These are phyloP conservation scores for Recurvomyces mirabilis DNA, from an alignment of 495 filamentous ascomycete genomes.

Conservation along the genomic window DNA sequence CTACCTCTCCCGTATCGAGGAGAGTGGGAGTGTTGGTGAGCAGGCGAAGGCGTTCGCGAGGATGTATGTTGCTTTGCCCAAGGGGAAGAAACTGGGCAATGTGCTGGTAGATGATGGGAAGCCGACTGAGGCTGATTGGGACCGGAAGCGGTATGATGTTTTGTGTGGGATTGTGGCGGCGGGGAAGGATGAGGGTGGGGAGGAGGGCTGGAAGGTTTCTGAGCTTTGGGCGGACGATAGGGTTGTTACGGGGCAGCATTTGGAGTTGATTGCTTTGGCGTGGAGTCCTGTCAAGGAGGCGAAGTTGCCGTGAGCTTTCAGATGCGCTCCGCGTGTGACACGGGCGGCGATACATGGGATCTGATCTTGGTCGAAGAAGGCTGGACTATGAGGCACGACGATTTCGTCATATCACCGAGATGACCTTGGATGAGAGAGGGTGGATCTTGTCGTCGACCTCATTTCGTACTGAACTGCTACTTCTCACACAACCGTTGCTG, in stretches of 20 bases:
- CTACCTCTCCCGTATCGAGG: slow-evolving; percentile 1
- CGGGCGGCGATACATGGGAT: too few species aligned
- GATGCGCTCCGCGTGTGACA: too few species aligned
- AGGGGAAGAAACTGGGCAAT: slow-evolving; percentile 14
- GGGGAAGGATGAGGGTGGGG: slow-evolving; percentile 6
- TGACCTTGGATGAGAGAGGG: too few species aligned
- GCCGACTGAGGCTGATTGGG: slow-evolving; percentile 13
- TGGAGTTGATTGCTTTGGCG: slow-evolving; percentile 14
- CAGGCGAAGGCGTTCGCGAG: slow-evolving; percentile 10
- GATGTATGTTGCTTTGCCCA: slow-evolving; percentile 7
- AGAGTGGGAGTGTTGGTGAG: not conserved
- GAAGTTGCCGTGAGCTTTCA: slow-evolving; percentile 6
- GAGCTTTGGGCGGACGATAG: slow-evolving; percentile 10
- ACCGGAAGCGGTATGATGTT: slow-evolving; percentile 8
- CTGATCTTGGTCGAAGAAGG: too few species aligned
- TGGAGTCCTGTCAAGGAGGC: slow-evolving; percentile 15
- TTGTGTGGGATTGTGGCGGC: slow-evolving; percentile 6
- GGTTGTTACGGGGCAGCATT: slow-evolving; percentile 1
- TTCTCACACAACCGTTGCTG: too few species aligned
- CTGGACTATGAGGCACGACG: too few species aligned
- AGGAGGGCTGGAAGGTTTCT: slow-evolving; percentile 1
- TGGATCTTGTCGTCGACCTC: too few species aligned
- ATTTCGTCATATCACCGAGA: too few species aligned
- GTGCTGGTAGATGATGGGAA: slow-evolving; percentile 12
- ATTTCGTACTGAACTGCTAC: too few species aligned